Percentiles rank a stretch among this genome's conserved stretches.
These are phyloP conservation scores for Ceratobasidium sp. DNA, from an alignment of 1,284 basidiomycete genomes.

Conservation along the genomic window DNA sequence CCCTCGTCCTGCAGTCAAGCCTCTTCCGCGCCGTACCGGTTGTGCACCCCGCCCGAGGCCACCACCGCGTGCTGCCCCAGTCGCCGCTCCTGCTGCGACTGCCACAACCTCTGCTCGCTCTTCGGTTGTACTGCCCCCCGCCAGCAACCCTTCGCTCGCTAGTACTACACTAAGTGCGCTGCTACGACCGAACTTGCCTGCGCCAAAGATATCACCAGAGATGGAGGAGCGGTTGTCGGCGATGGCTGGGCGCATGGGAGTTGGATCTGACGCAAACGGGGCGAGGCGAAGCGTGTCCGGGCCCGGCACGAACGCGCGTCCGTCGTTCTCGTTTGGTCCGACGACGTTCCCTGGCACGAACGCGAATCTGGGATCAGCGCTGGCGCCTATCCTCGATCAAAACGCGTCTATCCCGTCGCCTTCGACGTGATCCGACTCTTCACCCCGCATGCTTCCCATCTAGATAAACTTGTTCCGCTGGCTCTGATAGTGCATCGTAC, in stretches of 20 bases:
- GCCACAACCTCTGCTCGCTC: slow-evolving; percentile 1
- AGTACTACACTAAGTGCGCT: slow-evolving; percentile 26
- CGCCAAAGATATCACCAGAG: slow-evolving; percentile 27
- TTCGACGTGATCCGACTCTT: background rate
- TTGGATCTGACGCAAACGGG: slow-evolving; percentile 1
- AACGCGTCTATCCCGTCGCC: background rate
- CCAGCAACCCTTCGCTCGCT: slow-evolving; percentile 35
- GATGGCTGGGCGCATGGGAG: slow-evolving; percentile 41
- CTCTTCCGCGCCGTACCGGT: slow-evolving; percentile 31
- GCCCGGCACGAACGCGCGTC: background rate
- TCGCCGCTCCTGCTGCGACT: slow-evolving; percentile 8
- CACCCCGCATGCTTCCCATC: background rate
- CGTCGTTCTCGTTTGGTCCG: slow-evolving; percentile 24
- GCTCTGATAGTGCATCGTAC: slow-evolving; percentile 34
- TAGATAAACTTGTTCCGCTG: background rate
- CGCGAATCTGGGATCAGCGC: background rate
- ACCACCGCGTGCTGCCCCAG: slow-evolving; percentile 13
- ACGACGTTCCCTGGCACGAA: slow-evolving; percentile 4
- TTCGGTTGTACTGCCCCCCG: slow-evolving; percentile 11
- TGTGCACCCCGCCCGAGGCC: slow-evolving; percentile 30
- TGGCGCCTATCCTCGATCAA: slow-evolving; percentile 5
- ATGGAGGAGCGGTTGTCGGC: slow-evolving; percentile 38
- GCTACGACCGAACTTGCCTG: slow-evolving; percentile 19
- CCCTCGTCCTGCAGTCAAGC: slow-evolving; percentile 29
- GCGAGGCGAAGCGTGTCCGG: background rate